These are phyloP conservation scores for Diaporthe sp. DNA, from an alignment of 2,329 filamentous ascomycete species.

Conservation along the genomic window DNA sequence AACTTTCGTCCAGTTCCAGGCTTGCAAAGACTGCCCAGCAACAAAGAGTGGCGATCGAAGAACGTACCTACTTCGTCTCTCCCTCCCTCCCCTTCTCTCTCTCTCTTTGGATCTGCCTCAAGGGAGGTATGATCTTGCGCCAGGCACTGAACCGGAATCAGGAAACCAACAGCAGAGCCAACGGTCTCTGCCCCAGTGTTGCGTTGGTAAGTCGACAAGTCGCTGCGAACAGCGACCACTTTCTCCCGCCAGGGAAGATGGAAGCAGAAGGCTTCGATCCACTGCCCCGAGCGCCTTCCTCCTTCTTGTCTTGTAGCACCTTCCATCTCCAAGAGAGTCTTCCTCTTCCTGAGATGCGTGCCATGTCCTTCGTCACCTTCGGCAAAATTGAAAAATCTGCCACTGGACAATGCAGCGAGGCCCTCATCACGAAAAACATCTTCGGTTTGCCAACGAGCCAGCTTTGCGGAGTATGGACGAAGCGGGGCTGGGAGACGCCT, in stretches of 20 bases:
- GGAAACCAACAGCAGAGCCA: background rate
- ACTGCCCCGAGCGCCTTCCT: background rate
- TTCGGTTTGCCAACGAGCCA: background rate
- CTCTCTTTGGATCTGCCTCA: background rate
- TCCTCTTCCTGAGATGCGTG: background rate
- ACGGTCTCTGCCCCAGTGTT: background rate
- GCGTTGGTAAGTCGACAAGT: background rate
- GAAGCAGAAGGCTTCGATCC: background rate
- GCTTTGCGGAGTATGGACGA: fast-evolving
- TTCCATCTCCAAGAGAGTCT: background rate
- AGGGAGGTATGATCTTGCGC: background rate
- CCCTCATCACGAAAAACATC: no score
- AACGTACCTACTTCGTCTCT: no score
- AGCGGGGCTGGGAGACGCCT: no score
- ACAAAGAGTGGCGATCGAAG: background rate
- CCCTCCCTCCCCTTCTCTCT: no score
- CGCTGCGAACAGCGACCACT: background rate
- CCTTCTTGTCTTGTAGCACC: background rate
- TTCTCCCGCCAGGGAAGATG: no score
- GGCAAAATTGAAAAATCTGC: background rate
- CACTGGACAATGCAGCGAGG: background rate
- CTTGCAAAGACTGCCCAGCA: background rate
- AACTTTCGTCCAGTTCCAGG: background rate
- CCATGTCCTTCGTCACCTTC: no score
- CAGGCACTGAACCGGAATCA: background rate